These are phyloP conservation scores for Cutaneotrichosporon dermatis DNA, from an alignment of 1,284 basidiomycete genomes.

Conservation along the genomic window DNA sequence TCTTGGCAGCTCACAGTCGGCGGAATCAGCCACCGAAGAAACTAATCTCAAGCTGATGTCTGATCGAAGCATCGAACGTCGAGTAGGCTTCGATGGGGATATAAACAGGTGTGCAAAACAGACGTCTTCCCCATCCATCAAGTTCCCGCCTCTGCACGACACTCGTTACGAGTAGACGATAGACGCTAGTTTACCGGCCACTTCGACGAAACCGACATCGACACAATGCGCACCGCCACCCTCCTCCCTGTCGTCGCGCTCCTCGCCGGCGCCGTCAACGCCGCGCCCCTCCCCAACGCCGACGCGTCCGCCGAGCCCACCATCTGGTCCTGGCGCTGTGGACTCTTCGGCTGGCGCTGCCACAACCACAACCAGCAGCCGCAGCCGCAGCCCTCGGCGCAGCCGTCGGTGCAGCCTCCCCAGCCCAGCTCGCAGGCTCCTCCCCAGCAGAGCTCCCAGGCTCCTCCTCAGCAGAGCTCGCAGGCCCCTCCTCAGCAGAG, in stretches of 20 bases:
- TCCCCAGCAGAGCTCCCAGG: not conserved
- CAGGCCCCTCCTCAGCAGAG: not conserved
- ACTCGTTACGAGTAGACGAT: too few species aligned
- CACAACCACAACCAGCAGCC: not conserved
- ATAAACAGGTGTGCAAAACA: too few species aligned
- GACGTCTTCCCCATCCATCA: too few species aligned
- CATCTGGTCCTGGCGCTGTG: not conserved
- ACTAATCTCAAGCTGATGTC: too few species aligned
- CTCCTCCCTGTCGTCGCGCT: not conserved
- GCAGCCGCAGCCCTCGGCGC: not conserved
- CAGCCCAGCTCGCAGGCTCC: not conserved
- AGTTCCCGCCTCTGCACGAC: too few species aligned
- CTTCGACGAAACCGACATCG: not conserved
- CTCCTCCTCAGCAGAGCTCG: not conserved
- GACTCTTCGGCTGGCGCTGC: not conserved
- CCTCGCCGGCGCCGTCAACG: not conserved
- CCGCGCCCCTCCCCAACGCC: not conserved
- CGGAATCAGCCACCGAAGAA: too few species aligned
- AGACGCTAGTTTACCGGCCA: too few species aligned
- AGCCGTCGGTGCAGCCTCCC: not conserved
- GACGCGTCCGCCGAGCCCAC: not conserved
- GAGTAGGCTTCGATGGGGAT: too few species aligned
- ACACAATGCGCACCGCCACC: not conserved
- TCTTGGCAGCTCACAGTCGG: too few species aligned
- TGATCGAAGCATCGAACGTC: too few species aligned